Percentiles rank a stretch among this genome's conserved stretches.
Conservation (phyloP, 768 basidiomycete species). For the Mycena venus region DNA sequence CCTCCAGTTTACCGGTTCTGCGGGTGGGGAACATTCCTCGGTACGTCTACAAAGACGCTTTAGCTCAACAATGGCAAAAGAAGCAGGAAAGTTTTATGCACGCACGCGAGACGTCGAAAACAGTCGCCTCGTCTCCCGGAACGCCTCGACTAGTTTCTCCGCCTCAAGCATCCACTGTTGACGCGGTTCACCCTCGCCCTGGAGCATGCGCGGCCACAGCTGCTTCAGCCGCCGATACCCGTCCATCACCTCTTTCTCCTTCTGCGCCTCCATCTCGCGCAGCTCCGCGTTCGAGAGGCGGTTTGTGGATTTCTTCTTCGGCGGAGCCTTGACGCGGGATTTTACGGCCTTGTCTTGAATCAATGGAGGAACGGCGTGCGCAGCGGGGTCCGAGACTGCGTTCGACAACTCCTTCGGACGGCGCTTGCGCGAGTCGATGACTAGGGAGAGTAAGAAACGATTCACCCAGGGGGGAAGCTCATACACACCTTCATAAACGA, state of each 20-base stretch:
- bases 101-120: slow-evolving; percentile 85
- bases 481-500: slow-evolving; percentile 83
- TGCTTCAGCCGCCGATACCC: slow-evolving; percentile 74
- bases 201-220: slow-evolving; percentile 70
- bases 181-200: slow-evolving; percentile 63
- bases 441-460: slow-evolving; percentile 41
- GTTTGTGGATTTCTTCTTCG: slow-evolving; percentile 51
- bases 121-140: slow-evolving; percentile 86
- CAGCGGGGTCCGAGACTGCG: slow-evolving; percentile 4
- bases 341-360: slow-evolving; percentile 21
- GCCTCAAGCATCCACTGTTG: slow-evolving; percentile 88
- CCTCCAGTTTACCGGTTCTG: slow-evolving; percentile 41
- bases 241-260: slow-evolving; percentile 72
- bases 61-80: background rate
- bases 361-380: background rate
- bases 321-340: slow-evolving; percentile 32
- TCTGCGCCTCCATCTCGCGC: slow-evolving; percentile 72
- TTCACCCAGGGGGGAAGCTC: background rate
- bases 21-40: slow-evolving; percentile 48
- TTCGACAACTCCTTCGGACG: slow-evolving; percentile 45
- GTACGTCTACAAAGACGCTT: background rate
- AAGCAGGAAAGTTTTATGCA: background rate
- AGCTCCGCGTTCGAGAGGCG: slow-evolving; percentile 72
- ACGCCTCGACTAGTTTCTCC: slow-evolving; percentile 89
- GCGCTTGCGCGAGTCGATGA: slow-evolving; percentile 73